Evolutionary conservation across 208 protist genomes (phyloP).

Genomic region (Phytomonas francai): DNA sequence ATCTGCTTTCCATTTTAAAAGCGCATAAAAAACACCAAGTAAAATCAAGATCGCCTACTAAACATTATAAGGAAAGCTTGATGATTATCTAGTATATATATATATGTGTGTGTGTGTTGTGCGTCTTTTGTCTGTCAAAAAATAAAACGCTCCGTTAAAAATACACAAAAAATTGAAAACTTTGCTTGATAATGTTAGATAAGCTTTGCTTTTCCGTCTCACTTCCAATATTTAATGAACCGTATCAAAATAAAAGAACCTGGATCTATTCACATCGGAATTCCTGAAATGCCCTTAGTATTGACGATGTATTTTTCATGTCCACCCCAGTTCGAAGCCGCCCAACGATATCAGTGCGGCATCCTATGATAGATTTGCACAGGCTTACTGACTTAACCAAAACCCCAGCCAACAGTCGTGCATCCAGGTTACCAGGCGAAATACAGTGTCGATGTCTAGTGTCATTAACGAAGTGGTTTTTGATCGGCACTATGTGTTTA

Average conservation of each 20-base stretch:
- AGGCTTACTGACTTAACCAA: conserved; percentile 39
- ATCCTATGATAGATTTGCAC: conserved; percentile 46
- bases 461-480: conserved; percentile 49
- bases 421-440: conserved; percentile 32
- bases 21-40: too few relatives aligned
- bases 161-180: conserved; percentile 9
- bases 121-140: too few relatives aligned
- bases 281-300: not conserved
- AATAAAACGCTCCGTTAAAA: not conserved
- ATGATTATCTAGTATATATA: too few relatives aligned
- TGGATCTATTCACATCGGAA: too few relatives aligned
- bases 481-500: conserved; percentile 33
- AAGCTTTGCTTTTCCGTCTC: not conserved
- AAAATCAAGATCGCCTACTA: too few relatives aligned
- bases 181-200: too few relatives aligned
- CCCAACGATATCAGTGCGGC: conserved; percentile 50
- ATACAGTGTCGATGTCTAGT: conserved; percentile 19
- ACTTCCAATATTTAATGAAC: conserved; percentile 5
- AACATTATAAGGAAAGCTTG: too few relatives aligned
- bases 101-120: too few relatives aligned
- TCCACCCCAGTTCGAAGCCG: conserved; percentile 27
- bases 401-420: conserved; percentile 38
- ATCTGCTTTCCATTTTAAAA: too few relatives aligned
- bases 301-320: conserved; percentile 26
- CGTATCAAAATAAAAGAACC: too few relatives aligned